These are phyloP conservation scores for Boeremia lycopersici DNA, from an alignment of 2,329 filamentous ascomycete species.

Conservation along the genomic window DNA sequence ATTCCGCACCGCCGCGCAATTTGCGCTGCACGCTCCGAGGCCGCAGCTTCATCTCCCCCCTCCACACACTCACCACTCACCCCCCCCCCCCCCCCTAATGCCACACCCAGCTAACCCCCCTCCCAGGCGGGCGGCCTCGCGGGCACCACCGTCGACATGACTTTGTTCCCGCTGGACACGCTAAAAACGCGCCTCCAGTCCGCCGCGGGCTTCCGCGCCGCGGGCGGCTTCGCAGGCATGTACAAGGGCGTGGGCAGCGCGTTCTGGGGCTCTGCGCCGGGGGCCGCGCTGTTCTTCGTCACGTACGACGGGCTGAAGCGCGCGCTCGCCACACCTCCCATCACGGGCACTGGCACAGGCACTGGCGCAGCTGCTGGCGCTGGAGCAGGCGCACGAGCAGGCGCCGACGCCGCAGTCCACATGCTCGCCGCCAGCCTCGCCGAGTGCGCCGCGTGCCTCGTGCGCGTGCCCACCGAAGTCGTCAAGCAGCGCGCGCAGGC, in stretches of 20 bases:
- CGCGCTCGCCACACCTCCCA: slow-evolving; percentile 20
- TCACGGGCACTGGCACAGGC: slow-evolving; percentile 27
- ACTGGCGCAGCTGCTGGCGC: slow-evolving; percentile 36
- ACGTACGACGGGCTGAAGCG: slow-evolving; percentile 79
- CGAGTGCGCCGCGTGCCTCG: slow-evolving; percentile 88
- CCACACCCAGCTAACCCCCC: neutral
- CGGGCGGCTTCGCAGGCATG: slow-evolving; percentile 87
- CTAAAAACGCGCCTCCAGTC: slow-evolving; percentile 97
- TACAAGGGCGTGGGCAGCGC: slow-evolving; percentile 92
- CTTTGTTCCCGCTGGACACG: slow-evolving; percentile 96
- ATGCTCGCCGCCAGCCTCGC: slow-evolving; percentile 86
- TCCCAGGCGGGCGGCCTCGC: slow-evolving; percentile 81
- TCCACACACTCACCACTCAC: neutral
- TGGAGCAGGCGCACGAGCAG: slow-evolving; percentile 48
- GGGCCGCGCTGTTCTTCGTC: slow-evolving; percentile 96
- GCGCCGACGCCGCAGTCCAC: too few species aligned
- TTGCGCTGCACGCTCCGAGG: too few species aligned
- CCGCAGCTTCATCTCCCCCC: neutral
- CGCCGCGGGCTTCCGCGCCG: slow-evolving; percentile 74
- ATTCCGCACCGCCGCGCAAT: too few species aligned
- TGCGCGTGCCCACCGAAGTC: slow-evolving; percentile 94
- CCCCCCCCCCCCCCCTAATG: too few species aligned
- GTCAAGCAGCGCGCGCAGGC: slow-evolving; percentile 97
- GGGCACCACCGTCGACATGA: slow-evolving; percentile 94
- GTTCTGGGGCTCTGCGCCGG: slow-evolving; percentile 87